Base-by-base conservation (phyloP, 1,284 basidiomycete genomes). In the Fereydounia khargensis region DNA sequence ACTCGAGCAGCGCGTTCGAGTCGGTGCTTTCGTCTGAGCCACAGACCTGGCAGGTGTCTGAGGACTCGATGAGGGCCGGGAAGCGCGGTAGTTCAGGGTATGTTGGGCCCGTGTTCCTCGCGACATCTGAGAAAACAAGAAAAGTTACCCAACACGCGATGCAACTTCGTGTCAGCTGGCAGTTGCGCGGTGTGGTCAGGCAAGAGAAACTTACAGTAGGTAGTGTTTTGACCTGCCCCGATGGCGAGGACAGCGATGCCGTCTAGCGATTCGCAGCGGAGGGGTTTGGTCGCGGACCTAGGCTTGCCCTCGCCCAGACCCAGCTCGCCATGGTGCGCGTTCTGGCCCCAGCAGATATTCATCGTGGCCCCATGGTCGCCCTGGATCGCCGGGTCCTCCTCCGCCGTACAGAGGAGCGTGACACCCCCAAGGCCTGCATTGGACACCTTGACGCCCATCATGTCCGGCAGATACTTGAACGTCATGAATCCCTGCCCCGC, bases 261-360 rank as follows among this genome's bases (percentile, higher is more conserved):
- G 17, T 78, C 78, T 7, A 96, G 80, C 6, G 85, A 82, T n/a
- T 83, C 78, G 59, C 90, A 83, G 24, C 81, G 81, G 0, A 81
- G 83, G 0, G 91, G 91, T 68, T 91, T 91, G 3, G 89, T 92
- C 0, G 88, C 84, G 60, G 88, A 91, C 78, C 89, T 91, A 0
- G 86, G 84, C 68, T 86, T 83, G 9, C 87, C 85, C 0, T 81
- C 80, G 8, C 91, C 91, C 2, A 89, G 77, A 0, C 89, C 91
- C 0, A 94, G 83, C 75, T 94, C 88, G 39, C 84, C 85, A 65
- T 89, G 88, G 28, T 49, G 25, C 16, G 50, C 75, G 11, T 86
- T 87, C 73, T 92, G 89, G 2, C 89, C 90, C 79, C 87, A 94
- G 6, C 84, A 85, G 33, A 92, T 84, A 8, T 88, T 87, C 85